Percentiles rank a stretch among this genome's conserved stretches.
phyloP scores from a whole-genome alignment of 1,284 basidiomycete species.

The Sanghuangporus sanghuang region DNA sequence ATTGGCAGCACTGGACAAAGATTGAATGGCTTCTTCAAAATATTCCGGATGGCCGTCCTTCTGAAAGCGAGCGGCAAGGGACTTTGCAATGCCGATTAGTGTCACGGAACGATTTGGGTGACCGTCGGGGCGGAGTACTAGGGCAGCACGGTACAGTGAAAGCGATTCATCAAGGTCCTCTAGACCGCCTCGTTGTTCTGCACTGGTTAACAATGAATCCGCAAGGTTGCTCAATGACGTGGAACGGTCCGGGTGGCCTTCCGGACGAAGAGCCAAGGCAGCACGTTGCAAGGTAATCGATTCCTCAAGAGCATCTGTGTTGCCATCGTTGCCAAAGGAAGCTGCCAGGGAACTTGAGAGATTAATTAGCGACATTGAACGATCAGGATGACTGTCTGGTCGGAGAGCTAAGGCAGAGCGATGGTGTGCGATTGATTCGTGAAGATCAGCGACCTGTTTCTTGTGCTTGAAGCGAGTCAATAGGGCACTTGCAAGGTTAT shows the following conservation, averaged over 20 bases:
- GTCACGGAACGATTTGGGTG: not conserved
- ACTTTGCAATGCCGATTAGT: not conserved
- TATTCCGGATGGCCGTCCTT: not conserved
- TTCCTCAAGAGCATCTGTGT: slow-evolving; percentile 17
- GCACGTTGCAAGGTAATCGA: not conserved
- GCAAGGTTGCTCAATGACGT: not conserved
- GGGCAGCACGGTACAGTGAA: not conserved
- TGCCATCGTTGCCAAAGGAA: slow-evolving; percentile 10
- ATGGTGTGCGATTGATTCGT: not conserved
- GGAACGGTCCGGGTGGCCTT: not conserved
- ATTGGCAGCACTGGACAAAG: not conserved
- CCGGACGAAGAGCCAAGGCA: not conserved
- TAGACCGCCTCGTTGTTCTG: not conserved
- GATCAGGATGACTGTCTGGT: not conserved
- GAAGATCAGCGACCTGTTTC: not conserved
- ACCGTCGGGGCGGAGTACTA: not conserved
- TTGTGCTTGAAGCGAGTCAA: not conserved
- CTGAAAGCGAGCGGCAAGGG: not conserved
- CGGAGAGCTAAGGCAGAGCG: not conserved
- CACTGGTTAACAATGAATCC: not conserved
- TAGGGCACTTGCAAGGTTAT: not conserved
- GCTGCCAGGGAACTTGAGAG: not conserved
- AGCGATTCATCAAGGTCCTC: not conserved
- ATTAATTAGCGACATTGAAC: not conserved
- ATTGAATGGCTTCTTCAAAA: not conserved